These are phyloP conservation scores for Sordariomycetes sp. DNA, from an alignment of 2,329 filamentous ascomycete genomes.

Conservation along the genomic window DNA sequence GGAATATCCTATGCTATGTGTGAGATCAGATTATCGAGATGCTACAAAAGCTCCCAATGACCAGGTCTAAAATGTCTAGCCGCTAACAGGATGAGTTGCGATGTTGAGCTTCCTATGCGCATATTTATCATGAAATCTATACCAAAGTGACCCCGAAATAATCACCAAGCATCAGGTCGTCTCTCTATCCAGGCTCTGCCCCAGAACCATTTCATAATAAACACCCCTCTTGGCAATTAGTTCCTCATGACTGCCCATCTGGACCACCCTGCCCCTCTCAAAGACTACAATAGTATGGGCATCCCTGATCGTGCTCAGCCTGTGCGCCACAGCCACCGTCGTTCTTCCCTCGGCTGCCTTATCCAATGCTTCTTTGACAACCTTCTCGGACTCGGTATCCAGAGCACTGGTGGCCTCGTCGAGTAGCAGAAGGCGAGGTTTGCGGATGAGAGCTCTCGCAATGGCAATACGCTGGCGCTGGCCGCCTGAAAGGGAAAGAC, in stretches of 20 bases:
- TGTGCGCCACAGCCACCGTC: slow-evolving; percentile 58
- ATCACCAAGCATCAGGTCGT: slow-evolving; percentile 38
- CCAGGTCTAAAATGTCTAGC: no score
- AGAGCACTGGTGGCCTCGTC: slow-evolving; percentile 63
- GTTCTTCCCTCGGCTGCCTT: slow-evolving; percentile 29
- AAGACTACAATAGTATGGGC: slow-evolving; percentile 57
- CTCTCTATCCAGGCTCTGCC: slow-evolving; percentile 28
- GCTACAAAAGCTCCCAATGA: no score
- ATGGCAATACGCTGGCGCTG: slow-evolving; percentile 68
- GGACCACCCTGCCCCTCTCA: slow-evolving; percentile 32
- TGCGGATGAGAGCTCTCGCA: slow-evolving; percentile 58
- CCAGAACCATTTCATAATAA: slow-evolving; percentile 45
- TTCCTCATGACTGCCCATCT: slow-evolving; percentile 46
- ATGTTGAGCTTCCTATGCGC: no score
- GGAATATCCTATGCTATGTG: not conserved
- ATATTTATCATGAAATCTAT: no score
- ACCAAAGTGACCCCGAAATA: no score
- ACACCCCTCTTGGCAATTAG: slow-evolving; percentile 37
- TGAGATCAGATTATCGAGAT: not conserved
- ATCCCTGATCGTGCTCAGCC: slow-evolving; percentile 44
- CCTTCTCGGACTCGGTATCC: slow-evolving; percentile 56
- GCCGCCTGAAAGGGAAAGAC: slow-evolving; percentile 62
- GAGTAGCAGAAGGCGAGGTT: slow-evolving; percentile 57
- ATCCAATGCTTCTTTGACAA: slow-evolving; percentile 56
- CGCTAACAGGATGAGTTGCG: no score